Evolutionary conservation across 768 basidiomycete genomes (phyloP).

Genomic region (Vararia minispora): DNA sequence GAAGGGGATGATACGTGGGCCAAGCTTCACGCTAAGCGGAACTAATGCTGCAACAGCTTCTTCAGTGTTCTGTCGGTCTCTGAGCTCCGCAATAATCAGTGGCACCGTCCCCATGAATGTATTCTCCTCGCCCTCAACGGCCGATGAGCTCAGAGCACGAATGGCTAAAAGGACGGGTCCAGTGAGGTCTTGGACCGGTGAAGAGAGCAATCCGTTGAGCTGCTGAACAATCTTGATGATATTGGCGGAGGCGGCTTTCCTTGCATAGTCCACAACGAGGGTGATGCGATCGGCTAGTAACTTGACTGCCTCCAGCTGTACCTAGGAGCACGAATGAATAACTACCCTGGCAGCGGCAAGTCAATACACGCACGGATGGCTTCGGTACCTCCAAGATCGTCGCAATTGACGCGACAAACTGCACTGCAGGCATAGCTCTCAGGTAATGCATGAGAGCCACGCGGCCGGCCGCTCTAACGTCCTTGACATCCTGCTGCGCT

Average conservation of each 20-base stretch:
- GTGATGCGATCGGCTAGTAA: conserved; percentile 59
- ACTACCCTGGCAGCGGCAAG: conserved; percentile 43
- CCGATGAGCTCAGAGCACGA: conserved; percentile 43
- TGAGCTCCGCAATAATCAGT: conserved; percentile 37
- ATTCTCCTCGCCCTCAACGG: conserved; percentile 55
- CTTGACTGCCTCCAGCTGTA: conserved; percentile 57
- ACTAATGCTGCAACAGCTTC: conserved; percentile 44
- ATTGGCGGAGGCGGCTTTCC: conserved; percentile 36
- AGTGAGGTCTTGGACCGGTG: conserved; percentile 28
- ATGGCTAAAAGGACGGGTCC: conserved; percentile 49
- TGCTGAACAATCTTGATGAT: conserved; percentile 42
- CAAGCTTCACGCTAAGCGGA: conserved; percentile 63
- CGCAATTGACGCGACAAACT: conserved; percentile 51
- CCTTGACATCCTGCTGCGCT: conserved; percentile 11
- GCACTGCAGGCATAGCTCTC: conserved; percentile 52
- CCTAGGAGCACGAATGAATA: conserved; percentile 25
- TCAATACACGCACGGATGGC: conserved; percentile 15
- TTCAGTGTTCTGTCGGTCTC: conserved; percentile 25
- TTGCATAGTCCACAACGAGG: conserved; percentile 42
- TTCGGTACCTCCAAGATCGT: conserved; percentile 32
- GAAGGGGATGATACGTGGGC: conserved; percentile 81
- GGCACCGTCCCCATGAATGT: conserved; percentile 51
- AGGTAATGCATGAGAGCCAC: conserved; percentile 23
- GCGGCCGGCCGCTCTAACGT: conserved; percentile 9
- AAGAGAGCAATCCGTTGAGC: conserved; percentile 38